phyloP scores from a whole-genome alignment of 495 filamentous ascomycete species.

The Penicillium dipodomyicola region DNA sequence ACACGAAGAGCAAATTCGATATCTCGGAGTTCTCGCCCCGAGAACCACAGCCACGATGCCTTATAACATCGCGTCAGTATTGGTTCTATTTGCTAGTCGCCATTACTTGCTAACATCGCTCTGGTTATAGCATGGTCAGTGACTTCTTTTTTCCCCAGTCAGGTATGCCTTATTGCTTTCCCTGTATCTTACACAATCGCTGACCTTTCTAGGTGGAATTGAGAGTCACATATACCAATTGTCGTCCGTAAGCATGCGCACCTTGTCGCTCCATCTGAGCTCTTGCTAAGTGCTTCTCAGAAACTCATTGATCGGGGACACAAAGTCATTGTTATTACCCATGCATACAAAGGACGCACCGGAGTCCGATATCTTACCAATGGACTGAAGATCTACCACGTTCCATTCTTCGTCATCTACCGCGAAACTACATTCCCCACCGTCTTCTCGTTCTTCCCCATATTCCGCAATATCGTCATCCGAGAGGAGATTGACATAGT shows the following conservation, averaged over 20 bases:
- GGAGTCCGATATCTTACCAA: constrained; percentile 98
- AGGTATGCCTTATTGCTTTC: constrained; percentile 42
- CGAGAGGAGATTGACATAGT: constrained; percentile 95
- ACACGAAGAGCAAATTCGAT: constrained; percentile 4
- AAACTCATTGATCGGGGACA: constrained; percentile 97
- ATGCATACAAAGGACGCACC: constrained; percentile 87
- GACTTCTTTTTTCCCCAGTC: constrained; percentile 99
- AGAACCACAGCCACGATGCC: constrained; percentile 47
- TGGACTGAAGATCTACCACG: constrained; percentile 96
- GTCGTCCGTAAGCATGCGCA: constrained; percentile 55
- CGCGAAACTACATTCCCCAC: constrained; percentile 94
- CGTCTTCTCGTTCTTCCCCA: constrained; percentile 96
- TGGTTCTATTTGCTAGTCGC: neutral
- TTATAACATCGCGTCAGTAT: constrained; percentile 70
- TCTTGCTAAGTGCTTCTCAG: constrained; percentile 27
- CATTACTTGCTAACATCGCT: constrained; percentile 6
- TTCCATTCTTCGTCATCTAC: constrained; percentile 93
- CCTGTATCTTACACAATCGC: neutral
- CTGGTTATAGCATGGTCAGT: constrained; percentile 76
- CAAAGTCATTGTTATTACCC: constrained; percentile 97
- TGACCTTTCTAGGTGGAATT: constrained; percentile 64
- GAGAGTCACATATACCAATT: constrained; percentile 99
- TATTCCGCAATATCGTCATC: constrained; percentile 92
- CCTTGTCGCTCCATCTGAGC: neutral
- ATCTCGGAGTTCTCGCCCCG: constrained; percentile 4